Base-by-base conservation (phyloP, 805 yeast species). In the Clavispora santaluciae region DNA sequence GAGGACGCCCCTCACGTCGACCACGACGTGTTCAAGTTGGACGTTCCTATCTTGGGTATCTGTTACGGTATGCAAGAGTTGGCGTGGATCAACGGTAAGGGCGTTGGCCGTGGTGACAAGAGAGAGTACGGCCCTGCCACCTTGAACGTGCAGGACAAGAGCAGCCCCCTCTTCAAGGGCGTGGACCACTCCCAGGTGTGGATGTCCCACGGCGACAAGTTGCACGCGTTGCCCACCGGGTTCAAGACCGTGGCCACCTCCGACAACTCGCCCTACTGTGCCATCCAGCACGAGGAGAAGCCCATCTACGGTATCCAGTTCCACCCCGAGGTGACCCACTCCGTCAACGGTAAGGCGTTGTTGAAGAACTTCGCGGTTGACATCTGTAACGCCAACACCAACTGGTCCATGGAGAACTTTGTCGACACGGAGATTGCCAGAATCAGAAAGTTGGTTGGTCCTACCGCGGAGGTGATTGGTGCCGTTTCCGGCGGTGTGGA, bases 401-500 rank as follows among this genome's bases (percentile, higher is more conserved):
- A 84, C 76, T 93, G 99, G 99, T 85, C 91, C 43, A 93, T 93
- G 99, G 86, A 84, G 72, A 93, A 93, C 76, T 93, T 93, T 68
- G 86, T 93, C 59, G 96, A 88, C 57, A 88, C 96, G 50, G 99
- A 93, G 75, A 90, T 93, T 58, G 81, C 85, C 53, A 83, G 99
- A 69, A 93, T 93, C 56, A 79, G 89, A 67, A 75, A 78, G 40
- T 73, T 91, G 51, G 97, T 93, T 53, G 99, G 99, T 39, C 97
- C 96, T 53, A 83, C 89, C 43, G 98, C 96, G 43, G 98, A 93
- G 71, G 99, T 93, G 50, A 93, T 93, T 60, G 99, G 99, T 70
- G 99, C 99, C 41, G 99, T 93, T 51, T 88, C 96, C 39, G 99
- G 99, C 59, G 99, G 99, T 74, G 99, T 93, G 49, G 99, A 93